A percentile compares a stretch with the other conserved stretches of the same genome.
phyloP scores from a whole-genome alignment of 257 asterid species.

The Cinchona pubescens region DNA sequence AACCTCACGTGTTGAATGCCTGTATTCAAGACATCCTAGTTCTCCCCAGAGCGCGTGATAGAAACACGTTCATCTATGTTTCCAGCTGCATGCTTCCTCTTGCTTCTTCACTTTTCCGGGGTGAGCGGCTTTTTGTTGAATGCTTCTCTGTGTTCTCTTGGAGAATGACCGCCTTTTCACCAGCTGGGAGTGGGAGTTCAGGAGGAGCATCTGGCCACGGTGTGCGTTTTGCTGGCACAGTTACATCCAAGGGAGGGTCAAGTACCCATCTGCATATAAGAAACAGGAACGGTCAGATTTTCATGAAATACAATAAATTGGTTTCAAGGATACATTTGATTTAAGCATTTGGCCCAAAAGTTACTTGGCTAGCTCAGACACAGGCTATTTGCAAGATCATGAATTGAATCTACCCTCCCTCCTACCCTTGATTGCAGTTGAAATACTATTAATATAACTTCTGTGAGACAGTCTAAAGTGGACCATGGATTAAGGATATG shows the following conservation, averaged over 20 bases:
- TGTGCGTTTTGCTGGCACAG: constrained; percentile 84
- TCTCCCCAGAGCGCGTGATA: constrained; percentile 40
- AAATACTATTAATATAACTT: too few species aligned
- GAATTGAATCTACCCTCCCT: too few species aligned
- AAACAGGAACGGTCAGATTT: background rate
- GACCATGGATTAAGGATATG: background rate
- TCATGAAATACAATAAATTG: background rate
- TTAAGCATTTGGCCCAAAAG: too few species aligned
- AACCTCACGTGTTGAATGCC: constrained; percentile 11
- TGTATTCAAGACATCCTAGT: constrained; percentile 25
- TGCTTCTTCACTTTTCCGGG: constrained; percentile 64
- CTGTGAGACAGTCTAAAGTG: background rate
- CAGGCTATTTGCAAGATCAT: too few species aligned
- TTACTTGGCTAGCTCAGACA: too few species aligned
- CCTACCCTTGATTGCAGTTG: too few species aligned
- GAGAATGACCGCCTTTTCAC: constrained; percentile 37
- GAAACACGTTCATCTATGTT: constrained; percentile 46
- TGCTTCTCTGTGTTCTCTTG: constrained; percentile 55
- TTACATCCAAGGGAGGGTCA: constrained; percentile 81
- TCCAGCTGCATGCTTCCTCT: constrained; percentile 58
- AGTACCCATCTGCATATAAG: constrained; percentile 72
- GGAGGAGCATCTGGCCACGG: constrained; percentile 99
- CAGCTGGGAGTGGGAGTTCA: constrained; percentile 71
- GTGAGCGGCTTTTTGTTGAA: constrained; percentile 47
- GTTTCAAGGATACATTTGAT: background rate